Base-by-base conservation (phyloP, 495 filamentous ascomycete species). In the Penicillium argentinense region DNA sequence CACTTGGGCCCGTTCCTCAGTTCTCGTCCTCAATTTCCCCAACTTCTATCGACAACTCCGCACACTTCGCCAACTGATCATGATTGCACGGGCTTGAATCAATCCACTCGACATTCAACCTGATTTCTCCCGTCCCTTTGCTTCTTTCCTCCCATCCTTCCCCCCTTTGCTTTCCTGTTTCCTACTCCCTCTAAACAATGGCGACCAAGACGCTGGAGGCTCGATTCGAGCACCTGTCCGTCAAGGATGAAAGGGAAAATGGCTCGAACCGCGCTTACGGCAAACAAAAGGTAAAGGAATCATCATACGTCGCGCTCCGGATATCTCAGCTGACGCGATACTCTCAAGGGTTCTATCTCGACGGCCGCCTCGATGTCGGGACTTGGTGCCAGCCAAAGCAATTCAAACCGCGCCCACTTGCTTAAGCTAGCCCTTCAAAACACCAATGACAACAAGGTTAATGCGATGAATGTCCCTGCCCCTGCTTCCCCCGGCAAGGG, bases 391-490 rank as follows among this genome's bases (percentile, higher is more conserved):
- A 66, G 70, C 28, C 79, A 81, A 52, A 81, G 81, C 42, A 81
- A 76, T 60, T 64, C 77, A n/a, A 83, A 74, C 57, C 74, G 86
- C 33, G 74, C 82, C 16, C 86, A 88, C 55, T 76, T 92, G 33
- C 79, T 88, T 54, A 95, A 93, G 63, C 77, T 92, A 29, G 89
- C 89, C 21, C 72, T 93, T 21, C 88, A 91, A 67, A 84, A 90
- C 38, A 83, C 70, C 47, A 83, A 80, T 59, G 77, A 78, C 18
- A 65, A 73, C 53, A 79, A 71, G 59, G 66, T 69, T 30, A 82
- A 78, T 58, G 45, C 72, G 24, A 63, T 73, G 64, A 69, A 69
- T 54, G 41, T 65, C 47, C 23, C 60, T 23, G 26, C 56, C 47
- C 23, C 60, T 23, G 26, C 56, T 7, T 57, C 72, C 18, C 59